phyloP scores from a whole-genome alignment of 2,329 filamentous ascomycete genomes.

The Fusarium pininemorale region DNA sequence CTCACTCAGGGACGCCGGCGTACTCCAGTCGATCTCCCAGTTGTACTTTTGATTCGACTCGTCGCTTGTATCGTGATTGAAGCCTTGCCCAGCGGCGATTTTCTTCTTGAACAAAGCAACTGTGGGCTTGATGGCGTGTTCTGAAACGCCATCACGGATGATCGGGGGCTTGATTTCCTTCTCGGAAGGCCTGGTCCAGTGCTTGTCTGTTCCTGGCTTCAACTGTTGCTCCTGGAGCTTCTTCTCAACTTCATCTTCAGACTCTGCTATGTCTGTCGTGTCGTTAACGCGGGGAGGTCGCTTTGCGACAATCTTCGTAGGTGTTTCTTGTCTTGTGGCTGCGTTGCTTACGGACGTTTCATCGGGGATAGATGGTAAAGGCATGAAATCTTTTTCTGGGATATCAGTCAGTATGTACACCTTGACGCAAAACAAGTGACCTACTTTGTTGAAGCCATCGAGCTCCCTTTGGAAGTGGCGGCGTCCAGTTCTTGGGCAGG shows the following conservation, averaged over 20 bases:
- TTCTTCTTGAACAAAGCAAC: constrained; percentile 30
- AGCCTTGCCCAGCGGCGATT: constrained; percentile 22
- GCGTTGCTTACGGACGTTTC: background rate
- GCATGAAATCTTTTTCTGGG: constrained; percentile 15
- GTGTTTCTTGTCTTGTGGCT: constrained; percentile 10
- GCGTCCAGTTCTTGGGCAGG: constrained; percentile 3
- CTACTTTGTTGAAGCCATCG: constrained; percentile 32
- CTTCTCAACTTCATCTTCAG: constrained; percentile 7
- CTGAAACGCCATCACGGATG: constrained; percentile 37
- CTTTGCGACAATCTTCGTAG: constrained; percentile 4
- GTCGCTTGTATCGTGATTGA: background rate
- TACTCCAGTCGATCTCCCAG: constrained; percentile 29
- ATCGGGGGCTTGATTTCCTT: constrained; percentile 27
- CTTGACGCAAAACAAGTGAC: background rate
- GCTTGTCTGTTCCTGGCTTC: background rate
- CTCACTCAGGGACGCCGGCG: constrained; percentile 2
- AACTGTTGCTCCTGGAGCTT: constrained; percentile 1
- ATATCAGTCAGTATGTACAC: constrained; percentile 7
- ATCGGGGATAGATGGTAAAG: background rate
- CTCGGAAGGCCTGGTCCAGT: constrained; percentile 3
- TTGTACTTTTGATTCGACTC: constrained; percentile 6
- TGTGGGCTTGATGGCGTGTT: constrained; percentile 39
- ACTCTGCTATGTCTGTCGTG: background rate
- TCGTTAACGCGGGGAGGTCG: background rate
- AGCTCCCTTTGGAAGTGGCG: background rate